A percentile compares a stretch with the other conserved stretches of the same genome.
These are phyloP conservation scores for Crithidia acanthocephali DNA, from an alignment of 208 protist genomes.

Conservation along the genomic window DNA sequence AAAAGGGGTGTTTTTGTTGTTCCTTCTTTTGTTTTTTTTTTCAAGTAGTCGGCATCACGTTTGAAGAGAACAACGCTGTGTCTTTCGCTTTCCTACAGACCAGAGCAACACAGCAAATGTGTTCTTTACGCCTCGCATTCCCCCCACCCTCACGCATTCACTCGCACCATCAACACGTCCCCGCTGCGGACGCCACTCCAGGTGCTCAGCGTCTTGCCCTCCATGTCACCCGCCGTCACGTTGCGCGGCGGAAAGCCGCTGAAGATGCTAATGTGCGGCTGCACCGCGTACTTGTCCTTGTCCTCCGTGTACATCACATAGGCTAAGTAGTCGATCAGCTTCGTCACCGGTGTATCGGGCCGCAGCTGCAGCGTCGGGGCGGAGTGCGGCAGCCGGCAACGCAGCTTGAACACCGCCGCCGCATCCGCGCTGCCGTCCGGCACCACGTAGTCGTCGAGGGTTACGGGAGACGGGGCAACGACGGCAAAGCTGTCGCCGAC, in stretches of 20 bases:
- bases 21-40: neutral
- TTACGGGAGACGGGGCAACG: conserved; percentile 17
- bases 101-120: neutral
- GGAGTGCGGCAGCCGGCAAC: conserved; percentile 60
- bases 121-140: neutral
- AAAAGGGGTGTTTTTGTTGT: conserved; percentile 1
- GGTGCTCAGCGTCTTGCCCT: conserved; percentile 35
- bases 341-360: conserved; percentile 54
- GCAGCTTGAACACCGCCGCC: conserved; percentile 48
- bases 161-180: conserved; percentile 67
- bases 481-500: conserved; percentile 16
- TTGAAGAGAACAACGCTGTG: too few relatives aligned
- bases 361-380: conserved; percentile 55
- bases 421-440: conserved; percentile 10
- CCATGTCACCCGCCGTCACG: conserved; percentile 31
- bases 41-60: too few relatives aligned
- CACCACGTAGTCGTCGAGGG: conserved; percentile 13
- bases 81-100: too few relatives aligned
- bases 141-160: conserved; percentile 23
- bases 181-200: conserved; percentile 59
- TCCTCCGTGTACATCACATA: conserved; percentile 58
- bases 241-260: conserved; percentile 62
- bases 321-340: conserved; percentile 63
- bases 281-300: conserved; percentile 35
- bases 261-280: conserved; percentile 42